A percentile compares a stretch with the other conserved stretches of the same genome.
These are phyloP conservation scores for Exophiala aquamarina DNA, from an alignment of 2,329 filamentous ascomycete genomes.

Conservation along the genomic window DNA sequence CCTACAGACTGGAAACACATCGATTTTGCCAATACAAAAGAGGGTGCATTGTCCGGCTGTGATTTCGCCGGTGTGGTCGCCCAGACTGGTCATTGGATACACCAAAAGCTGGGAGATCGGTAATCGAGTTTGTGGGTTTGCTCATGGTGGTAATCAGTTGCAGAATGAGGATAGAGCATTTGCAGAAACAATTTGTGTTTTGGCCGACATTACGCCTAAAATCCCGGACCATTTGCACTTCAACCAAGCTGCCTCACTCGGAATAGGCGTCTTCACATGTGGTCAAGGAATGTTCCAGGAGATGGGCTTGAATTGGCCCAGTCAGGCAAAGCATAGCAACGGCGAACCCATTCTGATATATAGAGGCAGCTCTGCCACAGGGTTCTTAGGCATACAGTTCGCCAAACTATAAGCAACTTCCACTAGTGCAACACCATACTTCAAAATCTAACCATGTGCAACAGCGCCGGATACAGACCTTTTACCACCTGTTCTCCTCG, in stretches of 20 bases:
- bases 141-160: constrained; percentile 33
- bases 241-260: constrained; percentile 32
- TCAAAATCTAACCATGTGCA: constrained; percentile 32
- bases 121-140: constrained; percentile 39
- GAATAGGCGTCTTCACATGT: constrained; percentile 32
- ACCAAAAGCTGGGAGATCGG: constrained; percentile 29
- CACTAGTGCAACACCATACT: constrained; percentile 39
- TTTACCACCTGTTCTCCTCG: constrained; percentile 38
- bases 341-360: constrained; percentile 39
- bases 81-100: constrained; percentile 13
- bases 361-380: constrained; percentile 45
- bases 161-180: constrained; percentile 34
- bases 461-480: constrained; percentile 42
- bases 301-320: constrained; percentile 19
- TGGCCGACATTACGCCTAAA: constrained; percentile 30
- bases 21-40: constrained; percentile 19
- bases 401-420: constrained; percentile 37
- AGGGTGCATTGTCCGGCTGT: constrained; percentile 38
- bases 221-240: constrained; percentile 33
- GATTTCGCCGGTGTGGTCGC: constrained; percentile 35
- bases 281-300: constrained; percentile 43
- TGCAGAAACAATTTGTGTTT: constrained; percentile 33
- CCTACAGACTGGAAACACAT: constrained; percentile 12
- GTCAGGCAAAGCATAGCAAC: constrained; percentile 1
- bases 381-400: constrained; percentile 41